A percentile compares a stretch with the other conserved stretches of the same genome.
phyloP scores from a whole-genome alignment of 176 grass and related monocot genomes.

The Oryza meyeriana region DNA sequence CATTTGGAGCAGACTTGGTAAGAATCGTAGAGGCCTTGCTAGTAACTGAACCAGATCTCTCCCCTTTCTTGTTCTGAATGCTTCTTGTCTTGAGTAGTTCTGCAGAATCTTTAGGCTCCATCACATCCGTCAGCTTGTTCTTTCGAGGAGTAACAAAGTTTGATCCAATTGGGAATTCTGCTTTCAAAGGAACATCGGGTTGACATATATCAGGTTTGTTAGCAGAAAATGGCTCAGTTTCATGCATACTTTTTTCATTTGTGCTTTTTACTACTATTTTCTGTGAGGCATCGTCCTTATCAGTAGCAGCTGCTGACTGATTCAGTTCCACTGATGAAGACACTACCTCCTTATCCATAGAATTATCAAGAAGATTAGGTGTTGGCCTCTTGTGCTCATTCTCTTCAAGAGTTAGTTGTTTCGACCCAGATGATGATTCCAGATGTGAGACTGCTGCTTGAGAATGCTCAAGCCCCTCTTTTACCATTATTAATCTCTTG shows the following conservation, averaged over 20 bases:
- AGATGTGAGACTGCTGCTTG: neutral
- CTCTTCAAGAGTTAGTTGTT: neutral
- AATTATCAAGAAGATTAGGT: neutral
- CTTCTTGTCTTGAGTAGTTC: constrained; percentile 25
- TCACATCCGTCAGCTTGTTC: constrained; percentile 17
- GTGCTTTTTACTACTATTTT: neutral
- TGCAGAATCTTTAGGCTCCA: neutral
- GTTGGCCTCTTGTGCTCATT: neutral
- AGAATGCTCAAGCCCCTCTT: constrained; percentile 13
- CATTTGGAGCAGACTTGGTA: constrained; percentile 12
- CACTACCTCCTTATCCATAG: neutral
- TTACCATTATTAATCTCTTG: neutral
- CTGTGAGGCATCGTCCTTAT: neutral
- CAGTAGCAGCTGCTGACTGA: neutral
- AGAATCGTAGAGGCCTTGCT: constrained; percentile 13
- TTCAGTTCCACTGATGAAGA: neutral
- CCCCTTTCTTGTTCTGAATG: constrained; percentile 17
- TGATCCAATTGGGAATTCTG: constrained; percentile 7
- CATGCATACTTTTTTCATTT: neutral
- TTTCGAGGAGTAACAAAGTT: constrained; percentile 37
- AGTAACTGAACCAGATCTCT: constrained; percentile 22
- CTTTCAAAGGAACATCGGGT: neutral
- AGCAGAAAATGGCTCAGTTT: neutral
- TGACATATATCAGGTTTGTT: neutral
- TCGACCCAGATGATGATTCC: neutral